Conservation (phyloP, 1,284 basidiomycete genomes). For the Fomes fomentarius region DNA sequence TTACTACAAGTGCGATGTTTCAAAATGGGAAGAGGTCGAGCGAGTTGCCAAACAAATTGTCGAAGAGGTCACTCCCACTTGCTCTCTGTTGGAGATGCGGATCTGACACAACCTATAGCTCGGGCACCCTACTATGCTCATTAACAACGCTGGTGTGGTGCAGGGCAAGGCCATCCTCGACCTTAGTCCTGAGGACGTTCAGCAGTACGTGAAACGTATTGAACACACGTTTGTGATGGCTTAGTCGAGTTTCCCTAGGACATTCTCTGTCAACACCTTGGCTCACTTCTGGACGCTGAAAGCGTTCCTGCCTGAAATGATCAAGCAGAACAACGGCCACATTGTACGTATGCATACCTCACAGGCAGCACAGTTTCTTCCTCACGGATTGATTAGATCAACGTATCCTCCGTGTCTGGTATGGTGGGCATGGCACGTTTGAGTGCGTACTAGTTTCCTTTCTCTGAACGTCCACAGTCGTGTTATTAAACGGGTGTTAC, state of each 20-base stretch:
- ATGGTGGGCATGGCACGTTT: conserved; percentile 78
- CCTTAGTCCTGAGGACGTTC: conserved; percentile 75
- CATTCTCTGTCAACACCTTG: conserved; percentile 87
- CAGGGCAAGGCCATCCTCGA: conserved; percentile 88
- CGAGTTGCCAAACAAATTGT: conserved; percentile 69
- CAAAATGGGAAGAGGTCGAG: conserved; percentile 81
- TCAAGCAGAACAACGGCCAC: conserved; percentile 79
- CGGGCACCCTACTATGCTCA: conserved; percentile 85
- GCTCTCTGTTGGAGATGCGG: not conserved
- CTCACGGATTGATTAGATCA: too few relatives aligned
- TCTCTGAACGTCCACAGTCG: too few relatives aligned
- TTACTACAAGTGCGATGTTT: conserved; percentile 90
- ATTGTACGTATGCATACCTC: conserved; percentile 59
- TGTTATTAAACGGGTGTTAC: not conserved
- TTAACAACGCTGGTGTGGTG: conserved; percentile 97
- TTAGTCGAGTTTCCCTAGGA: conserved; percentile 57
- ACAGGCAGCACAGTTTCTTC: too few relatives aligned
- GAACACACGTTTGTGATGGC: too few relatives aligned
- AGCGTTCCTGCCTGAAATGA: conserved; percentile 91
- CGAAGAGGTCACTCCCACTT: conserved; percentile 61
- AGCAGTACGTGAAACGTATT: conserved; percentile 73
- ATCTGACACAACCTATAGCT: conserved; percentile 48
- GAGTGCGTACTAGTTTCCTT: conserved; percentile 52
- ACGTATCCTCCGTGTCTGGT: conserved; percentile 82
- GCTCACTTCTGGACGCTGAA: conserved; percentile 92